Conservation (phyloP, 768 basidiomycete genomes). For the Aureoboletus auriporus region DNA sequence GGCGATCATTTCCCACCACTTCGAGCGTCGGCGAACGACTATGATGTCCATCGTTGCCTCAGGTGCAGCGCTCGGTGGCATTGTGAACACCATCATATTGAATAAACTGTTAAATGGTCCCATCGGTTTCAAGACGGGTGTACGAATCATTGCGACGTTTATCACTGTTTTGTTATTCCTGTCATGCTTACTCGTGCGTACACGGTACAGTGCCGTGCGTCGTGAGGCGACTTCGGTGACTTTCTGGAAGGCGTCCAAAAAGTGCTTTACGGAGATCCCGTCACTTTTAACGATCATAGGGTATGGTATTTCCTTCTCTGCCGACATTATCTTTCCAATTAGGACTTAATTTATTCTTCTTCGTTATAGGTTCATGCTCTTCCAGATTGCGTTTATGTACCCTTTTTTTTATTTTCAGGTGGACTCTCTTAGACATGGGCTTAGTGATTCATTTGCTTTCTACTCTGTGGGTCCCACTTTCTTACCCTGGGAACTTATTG, state of each 20-base stretch:
- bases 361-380: conserved; percentile 19
- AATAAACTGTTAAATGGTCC: conserved; percentile 41
- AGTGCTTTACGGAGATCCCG: conserved; percentile 21
- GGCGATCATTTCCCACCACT: conserved; percentile 43
- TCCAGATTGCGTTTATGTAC: conserved; percentile 41
- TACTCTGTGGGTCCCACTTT: conserved; percentile 39
- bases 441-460: conserved; percentile 45
- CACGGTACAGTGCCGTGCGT: conserved; percentile 22
- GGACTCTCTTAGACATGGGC: conserved; percentile 46
- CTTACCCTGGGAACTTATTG: neutral
- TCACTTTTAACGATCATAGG: conserved; percentile 25
- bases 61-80: conserved; percentile 50
- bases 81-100: conserved; percentile 58
- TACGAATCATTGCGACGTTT: conserved; percentile 38
- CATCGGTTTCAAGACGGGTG: conserved; percentile 42
- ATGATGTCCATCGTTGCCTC: conserved; percentile 45
- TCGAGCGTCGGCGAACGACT: conserved; percentile 35
- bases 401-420: conserved; percentile 60
- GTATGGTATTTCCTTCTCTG: conserved; percentile 2
- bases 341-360: neutral
- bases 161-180: conserved; percentile 34
- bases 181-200: conserved; percentile 35
- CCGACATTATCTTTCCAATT: neutral
- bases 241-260: conserved; percentile 16
- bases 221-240: neutral